These are phyloP conservation scores for Clohesyomyces aquaticus DNA, from an alignment of 495 filamentous ascomycete genomes.

Conservation along the genomic window DNA sequence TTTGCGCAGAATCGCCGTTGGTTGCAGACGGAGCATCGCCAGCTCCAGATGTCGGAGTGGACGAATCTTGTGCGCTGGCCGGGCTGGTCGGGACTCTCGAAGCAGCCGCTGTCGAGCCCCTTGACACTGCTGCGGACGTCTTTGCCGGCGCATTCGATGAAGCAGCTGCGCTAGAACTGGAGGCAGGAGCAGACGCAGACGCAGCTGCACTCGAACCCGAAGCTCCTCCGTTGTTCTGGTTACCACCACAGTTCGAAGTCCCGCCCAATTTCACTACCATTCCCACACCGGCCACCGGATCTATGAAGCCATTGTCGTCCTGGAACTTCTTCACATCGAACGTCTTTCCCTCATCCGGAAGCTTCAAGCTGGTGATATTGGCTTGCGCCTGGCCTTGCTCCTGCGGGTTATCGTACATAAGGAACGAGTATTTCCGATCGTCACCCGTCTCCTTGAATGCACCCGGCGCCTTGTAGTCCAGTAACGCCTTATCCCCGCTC, in stretches of 20 bases:
- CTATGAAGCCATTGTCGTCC: constrained; percentile 33
- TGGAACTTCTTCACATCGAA: constrained; percentile 38
- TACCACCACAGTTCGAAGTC: constrained; percentile 6
- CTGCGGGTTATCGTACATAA: constrained; percentile 33
- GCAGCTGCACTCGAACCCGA: constrained; percentile 3
- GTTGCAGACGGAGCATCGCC: background rate
- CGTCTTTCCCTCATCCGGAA: constrained; percentile 32
- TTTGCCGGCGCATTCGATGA: constrained; percentile 2
- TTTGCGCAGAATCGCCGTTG: background rate
- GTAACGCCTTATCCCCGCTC: background rate
- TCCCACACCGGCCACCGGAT: constrained; percentile 26
- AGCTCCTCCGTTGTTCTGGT: background rate
- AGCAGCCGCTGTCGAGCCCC: constrained; percentile 2
- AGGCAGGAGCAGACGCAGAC: constrained; percentile 1
- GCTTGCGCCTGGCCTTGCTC: constrained; percentile 5
- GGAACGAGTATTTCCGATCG: constrained; percentile 38
- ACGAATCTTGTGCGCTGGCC: constrained; percentile 2
- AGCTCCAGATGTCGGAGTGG: constrained; percentile 3
- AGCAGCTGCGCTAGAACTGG: constrained; percentile 1
- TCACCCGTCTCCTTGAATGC: constrained; percentile 36
- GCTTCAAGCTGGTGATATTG: constrained; percentile 13
- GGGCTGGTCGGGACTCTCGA: constrained; percentile 1
- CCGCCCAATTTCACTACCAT: constrained; percentile 39
- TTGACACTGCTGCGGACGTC: background rate
- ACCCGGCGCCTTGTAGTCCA: constrained; percentile 37